phyloP scores from a whole-genome alignment of 495 filamentous ascomycete genomes.

The Tuber aestivum region DNA sequence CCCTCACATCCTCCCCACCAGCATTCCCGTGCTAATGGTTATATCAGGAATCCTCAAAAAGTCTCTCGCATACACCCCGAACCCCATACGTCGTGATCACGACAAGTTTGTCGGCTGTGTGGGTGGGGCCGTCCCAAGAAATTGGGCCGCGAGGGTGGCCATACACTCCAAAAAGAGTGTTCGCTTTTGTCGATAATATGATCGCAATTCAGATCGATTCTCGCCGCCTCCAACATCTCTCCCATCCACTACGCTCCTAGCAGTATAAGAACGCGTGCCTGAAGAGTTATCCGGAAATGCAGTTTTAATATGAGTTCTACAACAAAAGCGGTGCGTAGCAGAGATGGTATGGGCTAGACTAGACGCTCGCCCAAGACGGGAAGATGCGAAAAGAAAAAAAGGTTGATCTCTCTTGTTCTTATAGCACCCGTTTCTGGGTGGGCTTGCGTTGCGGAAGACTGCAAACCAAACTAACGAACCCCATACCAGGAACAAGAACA shows the following conservation, averaged over 20 bases:
- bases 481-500: slow-evolving; percentile 52
- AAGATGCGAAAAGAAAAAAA: slow-evolving; percentile 70
- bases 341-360: slow-evolving; percentile 83
- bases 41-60: slow-evolving; percentile 43
- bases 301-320: slow-evolving; percentile 90
- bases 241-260: not conserved
- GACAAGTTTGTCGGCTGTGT: slow-evolving; percentile 64
- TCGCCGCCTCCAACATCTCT: not conserved
- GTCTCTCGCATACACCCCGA: slow-evolving; percentile 66
- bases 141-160: slow-evolving; percentile 68
- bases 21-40: not conserved
- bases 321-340: slow-evolving; percentile 75
- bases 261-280: not conserved
- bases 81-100: slow-evolving; percentile 80
- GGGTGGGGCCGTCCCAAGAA: slow-evolving; percentile 63
- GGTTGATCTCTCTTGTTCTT: slow-evolving; percentile 6
- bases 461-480: not conserved
- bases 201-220: slow-evolving; percentile 43
- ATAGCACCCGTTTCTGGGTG: not conserved
- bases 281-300: slow-evolving; percentile 62
- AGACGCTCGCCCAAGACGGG: slow-evolving; percentile 77
- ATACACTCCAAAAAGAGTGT: slow-evolving; percentile 82
- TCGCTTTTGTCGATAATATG: slow-evolving; percentile 63
- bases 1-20: slow-evolving; percentile 6
- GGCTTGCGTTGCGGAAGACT: not conserved